Evolutionary conservation across 2,329 filamentous ascomycete genomes (phyloP), one percentile per base, ranked within the genome.

Genomic region (Pseudogymnoascus pannorum): DNA sequence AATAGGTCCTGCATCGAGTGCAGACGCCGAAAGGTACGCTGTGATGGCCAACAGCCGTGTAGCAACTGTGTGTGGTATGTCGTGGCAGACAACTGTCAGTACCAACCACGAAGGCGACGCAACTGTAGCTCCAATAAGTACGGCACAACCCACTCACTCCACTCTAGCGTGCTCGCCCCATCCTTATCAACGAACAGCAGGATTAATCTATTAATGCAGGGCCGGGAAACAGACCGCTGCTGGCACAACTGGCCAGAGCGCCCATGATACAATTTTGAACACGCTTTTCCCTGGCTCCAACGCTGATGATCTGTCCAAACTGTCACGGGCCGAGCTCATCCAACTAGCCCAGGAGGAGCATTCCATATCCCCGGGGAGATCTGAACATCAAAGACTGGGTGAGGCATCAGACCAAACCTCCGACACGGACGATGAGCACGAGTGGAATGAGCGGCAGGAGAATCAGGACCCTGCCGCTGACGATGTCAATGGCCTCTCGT

Each of bases 1-100:
- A 60, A 60, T 31, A 60, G 48, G 20, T 42, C 58, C 29, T 60
- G 58, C 26, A 35, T 51, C 38, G 58, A 60, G 24, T 60, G 58
- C 58, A 60, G 48, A 31, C 58, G 58, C 24, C 58, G 58, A 31
- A 60, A 60, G 22, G 58, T 60, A 20, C 40, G 58, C 40, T 60
- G 58, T 38, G 58, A 60, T 60, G 58, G 58, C 20, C 48, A 31
- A 5, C 38, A 60, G 40, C 58, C 58, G 8, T 60, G 58, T 9
- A 48, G 38, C 36, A 60, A 42, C 26, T 60, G 58, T 40, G 38
- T 42, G 20, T 60, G 58, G 58, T 60, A 60, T 12, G 48, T 31
- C 14, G 48, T 60, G 11, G 38, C 58, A 31, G 58, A 60, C 26
- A 60, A 51, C 38, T 60, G 58, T 12, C 29, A 35, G 26, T 60